phyloP scores from a whole-genome alignment of 2,329 filamentous ascomycete species.

The Fusarium xylarioides region DNA sequence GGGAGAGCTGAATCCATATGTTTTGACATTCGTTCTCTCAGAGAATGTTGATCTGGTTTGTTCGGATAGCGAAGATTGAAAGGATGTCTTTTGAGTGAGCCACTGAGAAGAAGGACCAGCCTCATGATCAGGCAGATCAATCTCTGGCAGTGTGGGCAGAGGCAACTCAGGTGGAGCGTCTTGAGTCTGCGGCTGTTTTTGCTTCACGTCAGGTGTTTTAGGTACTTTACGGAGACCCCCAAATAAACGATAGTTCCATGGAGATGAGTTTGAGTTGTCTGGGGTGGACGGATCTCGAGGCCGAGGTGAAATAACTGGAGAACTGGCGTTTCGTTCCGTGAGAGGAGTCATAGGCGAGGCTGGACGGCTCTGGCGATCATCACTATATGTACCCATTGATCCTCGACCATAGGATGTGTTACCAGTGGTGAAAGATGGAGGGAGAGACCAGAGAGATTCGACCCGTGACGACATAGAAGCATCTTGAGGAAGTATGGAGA shows the following conservation, averaged over 20 bases:
- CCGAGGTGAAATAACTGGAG: constrained; percentile 30
- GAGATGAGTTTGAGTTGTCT: constrained; percentile 45
- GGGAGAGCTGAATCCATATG: constrained; percentile 59
- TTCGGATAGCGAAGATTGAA: constrained; percentile 43
- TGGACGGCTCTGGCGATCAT: constrained; percentile 57
- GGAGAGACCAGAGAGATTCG: constrained; percentile 51
- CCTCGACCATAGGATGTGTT: constrained; percentile 58
- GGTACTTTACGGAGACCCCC: constrained; percentile 64
- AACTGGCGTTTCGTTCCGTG: constrained; percentile 49
- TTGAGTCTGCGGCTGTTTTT: constrained; percentile 47
- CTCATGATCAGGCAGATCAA: constrained; percentile 29
- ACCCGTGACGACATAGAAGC: constrained; percentile 42
- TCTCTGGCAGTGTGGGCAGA: constrained; percentile 46
- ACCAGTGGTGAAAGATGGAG: constrained; percentile 56
- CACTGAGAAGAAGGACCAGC: constrained; percentile 30
- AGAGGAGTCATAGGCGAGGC: constrained; percentile 61
- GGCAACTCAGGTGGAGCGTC: constrained; percentile 39
- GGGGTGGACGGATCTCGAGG: constrained; percentile 26
- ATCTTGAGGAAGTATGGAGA: constrained; percentile 58
- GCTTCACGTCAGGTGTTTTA: constrained; percentile 52
- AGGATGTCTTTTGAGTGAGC: constrained; percentile 36
- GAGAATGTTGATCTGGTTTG: constrained; percentile 56
- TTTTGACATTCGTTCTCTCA: constrained; percentile 64
- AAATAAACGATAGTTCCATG: constrained; percentile 64
- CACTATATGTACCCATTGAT: constrained; percentile 58